Base-by-base conservation (phyloP, 2,329 filamentous ascomycete genomes). In the Penicillium thymicola region DNA sequence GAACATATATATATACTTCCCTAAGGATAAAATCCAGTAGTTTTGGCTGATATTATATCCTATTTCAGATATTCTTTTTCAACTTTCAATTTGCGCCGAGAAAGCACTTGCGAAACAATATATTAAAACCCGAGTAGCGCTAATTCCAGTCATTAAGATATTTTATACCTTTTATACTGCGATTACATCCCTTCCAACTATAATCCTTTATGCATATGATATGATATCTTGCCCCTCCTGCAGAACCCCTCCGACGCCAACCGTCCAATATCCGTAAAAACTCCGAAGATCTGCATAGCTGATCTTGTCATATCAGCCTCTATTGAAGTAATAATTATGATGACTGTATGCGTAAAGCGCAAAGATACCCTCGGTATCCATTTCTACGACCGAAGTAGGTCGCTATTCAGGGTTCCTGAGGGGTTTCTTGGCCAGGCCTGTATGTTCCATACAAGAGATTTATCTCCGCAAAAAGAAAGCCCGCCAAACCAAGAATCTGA, bases 401-500 rank as follows among this genome's bases (percentile, higher is more conserved):
- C 18, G 28, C 40, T 37, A 45, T 27, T 40, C 36, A 37, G n/a
- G 27, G 9, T 28, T 30, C 36, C 49, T 23, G n/a, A 16, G 14
- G 14, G 6, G 21, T 28, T 1, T n/a, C 9, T 38, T 4, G n/a
- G 4, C 30, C 37, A 44, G 42, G 38, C 13, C 40, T 28, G 60
- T 63, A 63, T 55, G 58, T 43, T 30, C 51, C 55, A 60, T 64
- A 64, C 60, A 57, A 52, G 32, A 34, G 11, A 13, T 30, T 45
- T 30, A 45, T 40, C 42, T 38, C 44, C 45, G 53, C 34, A 48
- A 54, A 54, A 46, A 40, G 54, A 49, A 30, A 48, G 45, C n/a
- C 38, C 45, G 28, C 36, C 49, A 67, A 70, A 63, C 70, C 70
- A 68, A 72, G 63, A 5, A 23, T 47, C 11, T 72, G 65, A 72